Percentiles rank a stretch among this genome's conserved stretches.
These are phyloP conservation scores for Aspergillus taichungensis DNA, from an alignment of 495 filamentous ascomycete species.

Conservation along the genomic window DNA sequence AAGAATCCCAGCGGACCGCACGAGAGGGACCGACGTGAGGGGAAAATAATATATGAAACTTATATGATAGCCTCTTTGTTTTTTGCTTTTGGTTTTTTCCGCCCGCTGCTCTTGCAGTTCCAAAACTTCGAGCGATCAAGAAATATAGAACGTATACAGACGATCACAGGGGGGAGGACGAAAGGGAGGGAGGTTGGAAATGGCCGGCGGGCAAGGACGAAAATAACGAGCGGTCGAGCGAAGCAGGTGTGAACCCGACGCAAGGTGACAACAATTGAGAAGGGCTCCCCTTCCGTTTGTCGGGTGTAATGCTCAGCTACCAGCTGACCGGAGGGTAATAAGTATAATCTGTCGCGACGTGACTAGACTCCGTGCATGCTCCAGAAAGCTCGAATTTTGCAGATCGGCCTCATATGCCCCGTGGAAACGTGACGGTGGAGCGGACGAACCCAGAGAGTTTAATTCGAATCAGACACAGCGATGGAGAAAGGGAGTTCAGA, in stretches of 20 bases:
- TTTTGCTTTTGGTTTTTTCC: conserved; percentile 10
- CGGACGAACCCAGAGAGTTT: conserved; percentile 5
- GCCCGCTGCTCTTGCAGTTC: background rate
- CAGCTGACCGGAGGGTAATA: conserved; percentile 25
- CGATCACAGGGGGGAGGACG: conserved; percentile 21
- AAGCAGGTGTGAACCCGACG: conserved; percentile 14
- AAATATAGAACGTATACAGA: conserved; percentile 31
- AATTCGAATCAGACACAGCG: conserved; percentile 16
- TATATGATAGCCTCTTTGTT: conserved; percentile 1
- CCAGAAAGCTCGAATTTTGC: conserved; percentile 39
- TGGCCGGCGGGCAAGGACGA: conserved; percentile 18
- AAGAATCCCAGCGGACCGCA: too few species aligned
- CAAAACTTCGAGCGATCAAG: conserved; percentile 16
- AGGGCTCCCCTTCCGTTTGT: conserved; percentile 31
- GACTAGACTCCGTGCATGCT: conserved; percentile 44
- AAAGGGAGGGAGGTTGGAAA: conserved; percentile 18
- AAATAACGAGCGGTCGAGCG: conserved; percentile 20
- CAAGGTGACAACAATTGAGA: conserved; percentile 33
- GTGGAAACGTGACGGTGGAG: conserved; percentile 15
- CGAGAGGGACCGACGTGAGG: too few species aligned
- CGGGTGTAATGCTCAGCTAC: conserved; percentile 16
- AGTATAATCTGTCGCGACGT: conserved; percentile 24
- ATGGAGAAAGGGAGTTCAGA: conserved; percentile 22
- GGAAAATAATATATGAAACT: too few species aligned
- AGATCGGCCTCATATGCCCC: conserved; percentile 37